Percentiles rank a stretch among this genome's conserved stretches.
Conservation (phyloP, 495 filamentous ascomycete genomes). For the Staphylotrichum longicolle region DNA sequence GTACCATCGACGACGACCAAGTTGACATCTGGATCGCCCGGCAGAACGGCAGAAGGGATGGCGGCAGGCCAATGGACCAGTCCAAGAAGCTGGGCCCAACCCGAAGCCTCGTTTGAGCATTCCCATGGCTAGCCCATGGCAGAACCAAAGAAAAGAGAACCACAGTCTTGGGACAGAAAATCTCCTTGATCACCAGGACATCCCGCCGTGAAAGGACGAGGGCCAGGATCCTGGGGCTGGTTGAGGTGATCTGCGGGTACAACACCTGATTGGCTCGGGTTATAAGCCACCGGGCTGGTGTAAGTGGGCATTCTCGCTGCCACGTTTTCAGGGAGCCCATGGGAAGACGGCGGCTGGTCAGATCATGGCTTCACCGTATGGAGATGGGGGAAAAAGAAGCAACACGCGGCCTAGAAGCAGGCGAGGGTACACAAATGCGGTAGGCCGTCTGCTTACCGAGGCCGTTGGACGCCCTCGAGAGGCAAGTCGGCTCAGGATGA, state of each 20-base stretch:
- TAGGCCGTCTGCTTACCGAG: background rate
- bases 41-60: background rate
- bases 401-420: background rate
- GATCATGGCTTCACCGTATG: background rate
- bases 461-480: background rate
- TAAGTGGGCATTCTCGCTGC: constrained; percentile 13
- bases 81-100: constrained; percentile 3
- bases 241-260: constrained; percentile 3
- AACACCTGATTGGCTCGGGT: background rate
- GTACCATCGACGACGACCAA: constrained; percentile 15
- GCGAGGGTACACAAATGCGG: background rate
- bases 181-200: constrained; percentile 1
- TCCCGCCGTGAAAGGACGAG: background rate
- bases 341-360: background rate
- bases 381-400: background rate
- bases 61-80: background rate
- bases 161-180: constrained; percentile 2
- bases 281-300: constrained; percentile 1
- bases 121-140: constrained; percentile 1
- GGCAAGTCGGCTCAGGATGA: background rate
- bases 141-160: constrained; percentile 14
- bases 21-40: background rate
- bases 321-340: constrained; percentile 2
- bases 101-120: constrained; percentile 2
- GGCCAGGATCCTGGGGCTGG: constrained; percentile 2